Conservation (phyloP, 1,284 basidiomycete species). For the Anthracocystis panici-leucophaei region DNA sequence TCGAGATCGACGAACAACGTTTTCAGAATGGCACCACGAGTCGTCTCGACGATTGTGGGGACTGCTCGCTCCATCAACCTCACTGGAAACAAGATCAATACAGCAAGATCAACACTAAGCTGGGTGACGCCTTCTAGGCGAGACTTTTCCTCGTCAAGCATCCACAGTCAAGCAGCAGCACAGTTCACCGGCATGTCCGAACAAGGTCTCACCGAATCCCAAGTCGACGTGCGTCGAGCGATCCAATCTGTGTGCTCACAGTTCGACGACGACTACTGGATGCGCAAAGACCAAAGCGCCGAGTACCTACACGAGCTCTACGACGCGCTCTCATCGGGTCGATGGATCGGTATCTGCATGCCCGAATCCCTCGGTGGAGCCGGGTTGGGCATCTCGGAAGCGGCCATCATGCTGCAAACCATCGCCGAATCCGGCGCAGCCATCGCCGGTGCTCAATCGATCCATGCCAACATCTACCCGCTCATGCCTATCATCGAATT, state of each 20-base stretch:
- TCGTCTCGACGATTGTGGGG: not conserved
- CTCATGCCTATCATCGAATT: slow-evolving; percentile 58
- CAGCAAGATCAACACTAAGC: not conserved
- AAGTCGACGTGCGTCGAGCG: slow-evolving; percentile 49
- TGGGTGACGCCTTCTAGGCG: not conserved
- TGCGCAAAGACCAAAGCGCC: slow-evolving; percentile 38
- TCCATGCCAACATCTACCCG: slow-evolving; percentile 61
- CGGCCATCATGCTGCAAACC: slow-evolving; percentile 71
- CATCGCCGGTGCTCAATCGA: slow-evolving; percentile 51
- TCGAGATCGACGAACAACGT: slow-evolving; percentile 3
- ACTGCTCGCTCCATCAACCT: not conserved
- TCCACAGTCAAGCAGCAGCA: not conserved
- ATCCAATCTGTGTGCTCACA: slow-evolving; percentile 39
- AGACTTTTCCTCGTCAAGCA: slow-evolving; percentile 9
- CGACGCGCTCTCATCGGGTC: slow-evolving; percentile 33
- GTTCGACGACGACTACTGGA: slow-evolving; percentile 56
- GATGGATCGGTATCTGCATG: slow-evolving; percentile 58
- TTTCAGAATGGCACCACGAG: slow-evolving; percentile 2
- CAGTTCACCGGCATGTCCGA: slow-evolving; percentile 49
- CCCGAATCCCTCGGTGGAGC: slow-evolving; percentile 65
- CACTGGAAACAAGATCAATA: not conserved
- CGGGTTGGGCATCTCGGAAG: slow-evolving; percentile 69
- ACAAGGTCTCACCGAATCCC: slow-evolving; percentile 51
- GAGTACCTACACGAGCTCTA: slow-evolving; percentile 60
- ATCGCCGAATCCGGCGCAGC: slow-evolving; percentile 69